Base-by-base conservation (phyloP, 176 grass and related monocot genomes). In the Lolium rigidum region DNA sequence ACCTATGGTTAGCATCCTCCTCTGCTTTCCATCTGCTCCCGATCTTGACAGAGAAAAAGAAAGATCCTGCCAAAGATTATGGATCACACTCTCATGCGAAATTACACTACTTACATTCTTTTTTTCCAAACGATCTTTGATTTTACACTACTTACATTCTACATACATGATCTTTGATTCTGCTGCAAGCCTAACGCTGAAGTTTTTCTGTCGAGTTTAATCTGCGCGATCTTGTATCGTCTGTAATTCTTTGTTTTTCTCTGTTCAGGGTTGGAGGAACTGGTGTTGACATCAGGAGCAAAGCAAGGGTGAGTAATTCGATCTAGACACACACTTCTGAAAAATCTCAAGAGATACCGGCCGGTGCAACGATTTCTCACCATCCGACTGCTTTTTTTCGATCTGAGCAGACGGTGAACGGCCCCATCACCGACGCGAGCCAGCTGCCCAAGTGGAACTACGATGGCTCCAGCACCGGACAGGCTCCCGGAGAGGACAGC, bases 381-480 rank as follows among this genome's bases (percentile, higher is more conserved):
- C 70, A 49, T 59, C 26, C 9, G 37, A 83, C 13, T 76, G 58
- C n/a, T 70, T 28, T 79, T 14, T 28, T 43, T 85, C 35, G 83
- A 84, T 79, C 56, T 35, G 83, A 86, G 43, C 83, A 98, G 95
- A 98, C 95, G 4, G 85, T 95, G 44, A 87, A 92, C 11, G 90
- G 92, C 43, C 87, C 95, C 44, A 89, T 98, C 77, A 93, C 76
- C 10, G 68, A 88, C 24, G 72, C 80, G 9, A 98, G 86, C 60
- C 86, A 98, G 86, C 91, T 98, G 61, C 95, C 95, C 10, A 98
- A 93, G 57, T 98, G 95, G 95, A 98, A 98, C 82, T 98, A 95
- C 62, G 95, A 98, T 3, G 95, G 95, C 14, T 98, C 95, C 44
- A 98, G 93, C 91, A 98, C 95, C 10, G 93, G 93, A 44, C 95